Evolutionary conservation across 805 yeast species (phyloP), one percentile per base, ranked within the genome.

Genomic region (Candida namnaoensis): DNA sequence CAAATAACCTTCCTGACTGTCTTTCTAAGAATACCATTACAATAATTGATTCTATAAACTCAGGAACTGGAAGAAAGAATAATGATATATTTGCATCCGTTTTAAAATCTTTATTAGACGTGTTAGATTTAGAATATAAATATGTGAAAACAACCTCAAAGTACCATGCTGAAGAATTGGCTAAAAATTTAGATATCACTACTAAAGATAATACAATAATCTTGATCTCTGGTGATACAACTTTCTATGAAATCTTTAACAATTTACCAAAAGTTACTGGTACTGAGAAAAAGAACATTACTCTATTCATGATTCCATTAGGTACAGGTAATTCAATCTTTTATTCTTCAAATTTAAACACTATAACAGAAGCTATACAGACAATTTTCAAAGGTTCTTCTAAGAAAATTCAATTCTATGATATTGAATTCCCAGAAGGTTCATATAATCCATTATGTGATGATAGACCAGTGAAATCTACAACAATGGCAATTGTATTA

Each of bases 281-380:
- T 47, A 11, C 48, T 13, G 9, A 32, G 41, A 6, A 23, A 5
- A 39, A n/a, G 25, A 24, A 38, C 2, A 28, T 64, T 8, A 43
- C 48, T 32, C 36, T 66, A 5, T 42, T 56, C 2, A 53, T 61
- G 1, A 57, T 90, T 13, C 95, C 96, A 0, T 68, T 79, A 44
- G 97, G 97, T 1, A 82, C 95, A 1, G 97, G 95, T 0, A 90
- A 90, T 57, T 88, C 95, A 1, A 65, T 87, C 44, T 74, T 86
- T 2, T 71, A 74, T 24, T 81, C 95, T 0, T 49, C 80, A 3
- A 78, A 76, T 0, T 44, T 73, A 4, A 38, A 40, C 0, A 54
- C 58, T 26, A 65, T 68, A 12, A 42, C 61, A 1, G 43, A 46
- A 0, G 67, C 75, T 0, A 48, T 76, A 4, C 46, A 56, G 24